Base-by-base conservation (phyloP, 148 eudicot genomes). In the Amaranthus cruentus region DNA sequence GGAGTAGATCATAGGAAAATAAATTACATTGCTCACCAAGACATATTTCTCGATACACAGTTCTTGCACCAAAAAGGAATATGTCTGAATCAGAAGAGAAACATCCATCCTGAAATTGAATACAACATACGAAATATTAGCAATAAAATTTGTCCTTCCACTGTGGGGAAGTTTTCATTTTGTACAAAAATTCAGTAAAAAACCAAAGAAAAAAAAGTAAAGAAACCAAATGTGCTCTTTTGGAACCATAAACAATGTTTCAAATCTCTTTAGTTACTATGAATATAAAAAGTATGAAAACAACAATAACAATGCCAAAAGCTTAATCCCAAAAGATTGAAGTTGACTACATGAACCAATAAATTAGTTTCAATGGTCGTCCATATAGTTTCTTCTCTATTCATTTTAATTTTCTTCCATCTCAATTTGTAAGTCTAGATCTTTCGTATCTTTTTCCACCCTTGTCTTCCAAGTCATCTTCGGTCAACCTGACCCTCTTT, bases 1-100 rank as follows among this genome's bases (percentile, higher is more conserved):
- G 38, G 38, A 18, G 42, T 5, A 61, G 3, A 71, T 18, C 13
- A 71, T 72, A 49, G 56, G 53, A 46, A 43, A 56, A 48, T 9
- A 53, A 74, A 67, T 15, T 55, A 38, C 8, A 74, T 55, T 54
- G 69, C 86, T 81, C 78, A 91, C 98, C 98, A 46, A 94, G 90
- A 78, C 98, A 94, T n/a, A 94, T 94, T 73, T 94, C 98, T 88
- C 96, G 84, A 75, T 94, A 94, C 68, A 94, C 98, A 74, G 93
- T 94, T 82, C 89, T 94, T n/a, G 97, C 98, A 80, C 98, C 98
- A 85, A 94, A 94, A 76, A 94, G 85, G 78, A 94, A 94, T 76
- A 85, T 78, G 85, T 94, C 98, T 52, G 98, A 94, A 81, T 94
- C 98, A 55, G 97, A 88, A 69, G 89, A 83, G 85, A 94, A 94